phyloP scores from a whole-genome alignment of 1,139 yeast species.

The Candida sp. region DNA sequence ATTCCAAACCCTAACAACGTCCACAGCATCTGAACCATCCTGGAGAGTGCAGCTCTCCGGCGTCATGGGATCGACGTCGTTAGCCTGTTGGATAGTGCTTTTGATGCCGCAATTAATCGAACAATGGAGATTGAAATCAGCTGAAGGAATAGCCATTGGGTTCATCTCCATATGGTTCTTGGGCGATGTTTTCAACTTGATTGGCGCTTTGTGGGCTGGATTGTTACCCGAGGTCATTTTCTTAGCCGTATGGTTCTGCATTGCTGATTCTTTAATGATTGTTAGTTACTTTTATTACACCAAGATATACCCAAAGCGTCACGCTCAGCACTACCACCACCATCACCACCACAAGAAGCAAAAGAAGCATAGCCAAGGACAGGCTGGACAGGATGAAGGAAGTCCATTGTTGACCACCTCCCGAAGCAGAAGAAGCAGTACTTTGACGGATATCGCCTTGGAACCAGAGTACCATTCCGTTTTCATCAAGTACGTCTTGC shows the following conservation, averaged over 20 bases:
- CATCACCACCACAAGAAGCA: slow-evolving; percentile 5
- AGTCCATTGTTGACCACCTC: slow-evolving; percentile 19
- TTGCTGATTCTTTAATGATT: slow-evolving; percentile 69
- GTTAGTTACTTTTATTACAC: slow-evolving; percentile 64
- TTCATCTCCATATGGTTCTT: slow-evolving; percentile 74
- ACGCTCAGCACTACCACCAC: slow-evolving; percentile 14
- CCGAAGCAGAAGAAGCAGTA: slow-evolving; percentile 45
- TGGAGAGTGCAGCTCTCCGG: slow-evolving; percentile 42
- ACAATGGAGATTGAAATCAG: slow-evolving; percentile 79
- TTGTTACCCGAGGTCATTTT: slow-evolving; percentile 72
- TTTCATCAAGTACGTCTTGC: slow-evolving; percentile 58
- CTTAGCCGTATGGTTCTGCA: slow-evolving; percentile 76
- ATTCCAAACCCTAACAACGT: not conserved
- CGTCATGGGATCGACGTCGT: slow-evolving; percentile 67
- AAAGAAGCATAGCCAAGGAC: not conserved
- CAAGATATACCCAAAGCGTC: slow-evolving; percentile 43
- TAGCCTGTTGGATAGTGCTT: slow-evolving; percentile 83
- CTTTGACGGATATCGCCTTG: slow-evolving; percentile 48
- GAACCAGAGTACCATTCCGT: slow-evolving; percentile 49
- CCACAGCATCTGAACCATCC: not conserved
- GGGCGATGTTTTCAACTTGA: slow-evolving; percentile 72
- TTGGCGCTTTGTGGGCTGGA: slow-evolving; percentile 75
- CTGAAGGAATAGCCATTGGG: slow-evolving; percentile 78
- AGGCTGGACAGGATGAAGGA: slow-evolving; percentile 11
- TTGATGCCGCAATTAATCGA: slow-evolving; percentile 81